Conservation (phyloP, 176 grass and related monocot species). For the Oryza glumipatula region DNA sequence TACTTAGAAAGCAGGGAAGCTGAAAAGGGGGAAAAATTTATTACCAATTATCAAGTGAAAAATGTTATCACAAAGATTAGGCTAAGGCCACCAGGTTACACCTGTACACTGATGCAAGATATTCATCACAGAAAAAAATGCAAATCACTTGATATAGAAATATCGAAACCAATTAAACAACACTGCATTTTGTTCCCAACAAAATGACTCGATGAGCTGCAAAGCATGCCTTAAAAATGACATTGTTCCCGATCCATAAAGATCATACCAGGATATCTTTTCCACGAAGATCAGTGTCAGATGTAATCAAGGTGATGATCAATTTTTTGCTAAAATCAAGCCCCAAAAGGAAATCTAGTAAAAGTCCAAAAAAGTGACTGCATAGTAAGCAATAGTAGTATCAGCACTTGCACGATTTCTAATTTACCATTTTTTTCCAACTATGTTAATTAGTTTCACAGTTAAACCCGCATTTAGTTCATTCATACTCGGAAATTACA, state of each 20-base stretch:
- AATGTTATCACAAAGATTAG: not conserved
- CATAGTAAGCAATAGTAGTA: too few relatives aligned
- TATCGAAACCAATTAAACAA: not conserved
- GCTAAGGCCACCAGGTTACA: not conserved
- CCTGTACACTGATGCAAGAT: not conserved
- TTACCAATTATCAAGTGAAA: not conserved
- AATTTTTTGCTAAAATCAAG: not conserved
- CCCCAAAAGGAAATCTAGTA: not conserved
- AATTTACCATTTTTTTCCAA: too few relatives aligned
- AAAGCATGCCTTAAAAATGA: not conserved
- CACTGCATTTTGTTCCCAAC: slow-evolving; percentile 3
- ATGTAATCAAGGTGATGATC: not conserved
- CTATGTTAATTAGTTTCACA: too few relatives aligned
- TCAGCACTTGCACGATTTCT: too few relatives aligned
- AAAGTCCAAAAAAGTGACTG: not conserved
- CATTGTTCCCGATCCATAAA: slow-evolving; percentile 2
- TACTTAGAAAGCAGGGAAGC: not conserved
- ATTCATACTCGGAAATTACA: too few relatives aligned
- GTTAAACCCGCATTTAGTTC: too few relatives aligned
- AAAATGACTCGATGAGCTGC: not conserved
- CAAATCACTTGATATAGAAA: not conserved
- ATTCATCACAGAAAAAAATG: not conserved
- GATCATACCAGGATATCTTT: slow-evolving; percentile 14
- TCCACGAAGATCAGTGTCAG: not conserved
- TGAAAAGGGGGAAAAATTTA: slow-evolving; percentile 28